These are phyloP conservation scores for Xylaria sp. DNA, from an alignment of 2,329 filamentous ascomycete species.

Conservation along the genomic window DNA sequence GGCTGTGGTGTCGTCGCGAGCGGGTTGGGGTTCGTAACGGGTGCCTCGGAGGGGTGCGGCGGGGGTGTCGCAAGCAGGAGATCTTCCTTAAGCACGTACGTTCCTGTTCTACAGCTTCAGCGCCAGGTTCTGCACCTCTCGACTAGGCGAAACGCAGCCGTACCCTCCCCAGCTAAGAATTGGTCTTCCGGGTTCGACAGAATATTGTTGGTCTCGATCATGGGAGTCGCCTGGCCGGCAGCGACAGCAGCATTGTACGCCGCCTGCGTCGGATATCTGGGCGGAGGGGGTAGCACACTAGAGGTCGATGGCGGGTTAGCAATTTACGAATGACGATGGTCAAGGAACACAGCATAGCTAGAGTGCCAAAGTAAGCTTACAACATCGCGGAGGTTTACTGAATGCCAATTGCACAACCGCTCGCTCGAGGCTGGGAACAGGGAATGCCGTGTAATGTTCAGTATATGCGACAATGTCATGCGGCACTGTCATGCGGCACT, in stretches of 20 bases:
- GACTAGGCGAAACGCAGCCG: conserved; percentile 2
- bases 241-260: conserved; percentile 74
- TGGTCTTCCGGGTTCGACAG: conserved; percentile 85
- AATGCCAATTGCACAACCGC: conserved; percentile 2
- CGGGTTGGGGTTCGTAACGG: conserved; percentile 84
- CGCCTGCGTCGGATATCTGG: conserved; percentile 76
- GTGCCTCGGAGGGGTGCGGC: conserved; percentile 91
- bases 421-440: not conserved
- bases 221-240: conserved; percentile 67
- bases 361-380: conserved; percentile 25
- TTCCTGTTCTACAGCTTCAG: conserved; percentile 58
- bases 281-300: conserved; percentile 84
- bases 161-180: conserved; percentile 91
- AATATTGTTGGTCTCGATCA: conserved; percentile 94
- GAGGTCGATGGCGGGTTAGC: conserved; percentile 17
- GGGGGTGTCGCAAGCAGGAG: conserved; percentile 91
- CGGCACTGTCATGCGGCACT: too few species aligned
- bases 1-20: conserved; percentile 82
- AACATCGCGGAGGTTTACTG: conserved; percentile 29
- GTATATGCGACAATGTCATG: conserved; percentile 1
- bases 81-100: conserved; percentile 88
- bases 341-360: conserved; percentile 7
- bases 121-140: not conserved
- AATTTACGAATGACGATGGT: conserved; percentile 7
- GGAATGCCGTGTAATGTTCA: conserved; percentile 3